These are phyloP conservation scores for Fusarium globosum DNA, from an alignment of 2,329 filamentous ascomycete species.

Conservation along the genomic window DNA sequence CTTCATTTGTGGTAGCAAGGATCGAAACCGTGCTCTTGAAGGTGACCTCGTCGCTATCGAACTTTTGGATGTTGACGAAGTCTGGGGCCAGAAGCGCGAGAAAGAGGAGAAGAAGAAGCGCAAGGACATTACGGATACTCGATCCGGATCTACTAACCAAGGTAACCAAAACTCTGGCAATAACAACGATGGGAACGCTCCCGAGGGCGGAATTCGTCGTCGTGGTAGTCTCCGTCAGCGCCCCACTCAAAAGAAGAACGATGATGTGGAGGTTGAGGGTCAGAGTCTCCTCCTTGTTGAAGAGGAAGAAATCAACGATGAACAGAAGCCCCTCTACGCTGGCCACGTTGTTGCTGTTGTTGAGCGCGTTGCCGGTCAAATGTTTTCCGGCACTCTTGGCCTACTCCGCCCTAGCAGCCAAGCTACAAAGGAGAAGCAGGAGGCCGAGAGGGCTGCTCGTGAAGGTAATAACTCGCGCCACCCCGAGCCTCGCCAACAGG, in stretches of 20 bases:
- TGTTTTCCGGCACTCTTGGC: constrained; percentile 97
- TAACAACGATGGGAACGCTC: constrained; percentile 70
- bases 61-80: constrained; percentile 96
- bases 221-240: constrained; percentile 96
- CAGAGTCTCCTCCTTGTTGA: constrained; percentile 97
- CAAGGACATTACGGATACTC: constrained; percentile 96
- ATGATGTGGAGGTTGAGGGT: constrained; percentile 98
- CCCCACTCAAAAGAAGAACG: constrained; percentile 99
- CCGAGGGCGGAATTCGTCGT: constrained; percentile 88
- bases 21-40: constrained; percentile 95
- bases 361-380: constrained; percentile 95
- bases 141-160: constrained; percentile 79
- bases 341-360: constrained; percentile 98
- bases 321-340: constrained; percentile 96
- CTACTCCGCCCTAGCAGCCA: constrained; percentile 96
- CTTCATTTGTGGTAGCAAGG: constrained; percentile 99
- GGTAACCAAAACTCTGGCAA: constrained; percentile 72
- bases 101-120: constrained; percentile 99
- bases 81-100: constrained; percentile 98
- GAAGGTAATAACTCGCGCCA: constrained; percentile 79
- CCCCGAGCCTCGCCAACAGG: constrained; percentile 82
- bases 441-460: constrained; percentile 91
- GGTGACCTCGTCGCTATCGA: constrained; percentile 96
- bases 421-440: constrained; percentile 99
- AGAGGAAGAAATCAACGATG: constrained; percentile 98